Percentiles rank a stretch among this genome's conserved stretches.
Conservation (phyloP, 805 yeast species). For the Candida endomychidarum region DNA sequence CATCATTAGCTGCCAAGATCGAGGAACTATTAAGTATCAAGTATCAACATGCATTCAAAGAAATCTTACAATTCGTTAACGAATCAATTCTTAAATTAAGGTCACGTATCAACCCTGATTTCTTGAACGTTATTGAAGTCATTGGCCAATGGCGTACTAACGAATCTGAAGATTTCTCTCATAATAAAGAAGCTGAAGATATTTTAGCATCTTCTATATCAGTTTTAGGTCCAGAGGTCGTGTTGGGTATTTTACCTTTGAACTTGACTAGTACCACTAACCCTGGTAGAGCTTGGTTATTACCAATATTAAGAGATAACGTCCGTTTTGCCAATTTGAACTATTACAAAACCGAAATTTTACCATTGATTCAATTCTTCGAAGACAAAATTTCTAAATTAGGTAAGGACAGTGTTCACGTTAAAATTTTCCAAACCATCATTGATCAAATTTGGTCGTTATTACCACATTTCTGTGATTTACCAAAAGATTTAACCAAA, state of each 20-base stretch:
- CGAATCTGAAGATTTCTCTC: slow-evolving; percentile 66
- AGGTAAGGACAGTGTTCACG: slow-evolving; percentile 60
- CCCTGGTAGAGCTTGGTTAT: slow-evolving; percentile 93
- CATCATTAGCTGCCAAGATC: slow-evolving; percentile 50
- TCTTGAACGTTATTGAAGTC: slow-evolving; percentile 61
- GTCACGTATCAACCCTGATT: slow-evolving; percentile 67
- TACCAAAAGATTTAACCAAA: slow-evolving; percentile 69
- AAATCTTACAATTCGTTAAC: slow-evolving; percentile 66
- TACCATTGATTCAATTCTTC: slow-evolving; percentile 65
- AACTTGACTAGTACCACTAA: slow-evolving; percentile 60
- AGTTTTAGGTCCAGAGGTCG: slow-evolving; percentile 83
- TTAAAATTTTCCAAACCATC: slow-evolving; percentile 79
- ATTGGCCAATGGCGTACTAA: slow-evolving; percentile 87
- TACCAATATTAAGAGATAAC: slow-evolving; percentile 87
- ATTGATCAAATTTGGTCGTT: slow-evolving; percentile 91
- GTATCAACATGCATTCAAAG: slow-evolving; percentile 74
- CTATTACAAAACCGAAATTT: slow-evolving; percentile 59
- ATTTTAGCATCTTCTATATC: slow-evolving; percentile 78
- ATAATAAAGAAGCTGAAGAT: slow-evolving; percentile 72
- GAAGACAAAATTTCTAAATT: slow-evolving; percentile 45
- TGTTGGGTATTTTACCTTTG: slow-evolving; percentile 72
- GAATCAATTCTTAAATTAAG: slow-evolving; percentile 64
- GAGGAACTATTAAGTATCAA: slow-evolving; percentile 65
- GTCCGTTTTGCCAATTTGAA: slow-evolving; percentile 68
- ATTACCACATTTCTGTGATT: slow-evolving; percentile 83